These are phyloP conservation scores for Catenaria anguillulae DNA, from an alignment of 371 early-diverging fungal species.

Conservation along the genomic window DNA sequence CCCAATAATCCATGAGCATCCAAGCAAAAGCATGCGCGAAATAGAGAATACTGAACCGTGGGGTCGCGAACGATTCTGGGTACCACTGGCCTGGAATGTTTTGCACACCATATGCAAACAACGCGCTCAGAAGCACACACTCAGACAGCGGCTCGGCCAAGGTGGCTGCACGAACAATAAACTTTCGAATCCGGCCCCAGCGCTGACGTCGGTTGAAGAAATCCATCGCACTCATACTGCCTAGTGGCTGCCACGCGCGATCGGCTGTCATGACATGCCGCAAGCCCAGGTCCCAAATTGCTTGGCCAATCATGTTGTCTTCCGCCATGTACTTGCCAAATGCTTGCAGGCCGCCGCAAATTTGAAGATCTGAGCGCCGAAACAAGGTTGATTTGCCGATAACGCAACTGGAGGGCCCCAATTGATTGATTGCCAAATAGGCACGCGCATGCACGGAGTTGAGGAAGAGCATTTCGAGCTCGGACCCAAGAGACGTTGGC, in stretches of 20 bases:
- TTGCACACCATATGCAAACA: constrained; percentile 48
- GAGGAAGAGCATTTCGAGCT: constrained; percentile 70
- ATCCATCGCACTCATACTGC: constrained; percentile 46
- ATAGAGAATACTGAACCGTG: constrained; percentile 15
- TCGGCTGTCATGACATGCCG: constrained; percentile 73
- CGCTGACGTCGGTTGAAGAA: constrained; percentile 68
- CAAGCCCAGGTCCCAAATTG: constrained; percentile 59
- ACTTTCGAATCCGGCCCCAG: constrained; percentile 86
- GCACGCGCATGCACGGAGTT: constrained; percentile 83
- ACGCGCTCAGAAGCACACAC: constrained; percentile 55
- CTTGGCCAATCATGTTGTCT: constrained; percentile 82
- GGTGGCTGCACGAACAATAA: constrained; percentile 70
- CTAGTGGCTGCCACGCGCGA: constrained; percentile 67
- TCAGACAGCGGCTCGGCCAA: constrained; percentile 81
- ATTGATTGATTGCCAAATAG: constrained; percentile 77
- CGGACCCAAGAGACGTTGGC: constrained; percentile 56
- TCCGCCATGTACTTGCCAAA: constrained; percentile 86
- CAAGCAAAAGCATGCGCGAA: constrained; percentile 51
- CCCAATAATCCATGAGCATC: constrained; percentile 47
- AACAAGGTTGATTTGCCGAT: constrained; percentile 89
- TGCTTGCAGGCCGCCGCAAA: constrained; percentile 58
- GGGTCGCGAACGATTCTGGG: constrained; percentile 21
- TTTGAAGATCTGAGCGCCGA: constrained; percentile 65
- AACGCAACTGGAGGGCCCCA: constrained; percentile 68
- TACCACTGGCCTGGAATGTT: constrained; percentile 29